phyloP scores from a whole-genome alignment of 78 protist species.

The Capsaspora owczarzaki region DNA sequence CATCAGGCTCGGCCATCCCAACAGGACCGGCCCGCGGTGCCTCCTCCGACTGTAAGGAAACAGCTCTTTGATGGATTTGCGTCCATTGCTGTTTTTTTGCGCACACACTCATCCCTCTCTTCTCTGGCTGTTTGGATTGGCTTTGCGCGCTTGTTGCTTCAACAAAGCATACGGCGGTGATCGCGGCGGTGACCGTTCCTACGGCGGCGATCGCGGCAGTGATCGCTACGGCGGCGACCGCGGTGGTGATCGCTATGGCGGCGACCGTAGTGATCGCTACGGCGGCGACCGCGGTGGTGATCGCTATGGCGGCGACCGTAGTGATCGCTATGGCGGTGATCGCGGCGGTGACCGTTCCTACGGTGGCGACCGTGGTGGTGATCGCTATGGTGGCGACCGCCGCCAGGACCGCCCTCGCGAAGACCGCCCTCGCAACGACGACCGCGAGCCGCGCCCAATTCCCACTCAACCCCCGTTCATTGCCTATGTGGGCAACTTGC shows the following conservation, averaged over 20 bases:
- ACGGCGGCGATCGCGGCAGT: background rate
- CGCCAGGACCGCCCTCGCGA: background rate
- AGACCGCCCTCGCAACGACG: background rate
- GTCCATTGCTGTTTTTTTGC: too few relatives aligned
- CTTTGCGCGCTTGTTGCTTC: background rate
- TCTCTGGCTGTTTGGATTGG: background rate
- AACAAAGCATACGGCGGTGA: background rate
- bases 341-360: slow-evolving; percentile 8
- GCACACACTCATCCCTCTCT: background rate
- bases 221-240: background rate
- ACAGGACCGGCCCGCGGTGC: too few relatives aligned
- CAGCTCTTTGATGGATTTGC: too few relatives aligned
- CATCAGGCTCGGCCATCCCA: too few relatives aligned
- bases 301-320: background rate
- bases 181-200: background rate
- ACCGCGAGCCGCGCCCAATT: background rate
- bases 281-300: slow-evolving; percentile 3
- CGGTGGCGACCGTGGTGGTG: background rate
- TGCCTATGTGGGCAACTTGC: slow-evolving; percentile 13
- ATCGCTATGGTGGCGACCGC: background rate
- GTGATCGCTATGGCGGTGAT: too few relatives aligned
- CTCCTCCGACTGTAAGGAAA: too few relatives aligned
- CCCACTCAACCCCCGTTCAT: slow-evolving; percentile 15
- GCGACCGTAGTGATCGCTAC: background rate
- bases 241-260: background rate